Percentiles rank a stretch among this genome's conserved stretches.
These are phyloP conservation scores for Echites panduratus DNA, from an alignment of 257 asterid species.

Conservation along the genomic window DNA sequence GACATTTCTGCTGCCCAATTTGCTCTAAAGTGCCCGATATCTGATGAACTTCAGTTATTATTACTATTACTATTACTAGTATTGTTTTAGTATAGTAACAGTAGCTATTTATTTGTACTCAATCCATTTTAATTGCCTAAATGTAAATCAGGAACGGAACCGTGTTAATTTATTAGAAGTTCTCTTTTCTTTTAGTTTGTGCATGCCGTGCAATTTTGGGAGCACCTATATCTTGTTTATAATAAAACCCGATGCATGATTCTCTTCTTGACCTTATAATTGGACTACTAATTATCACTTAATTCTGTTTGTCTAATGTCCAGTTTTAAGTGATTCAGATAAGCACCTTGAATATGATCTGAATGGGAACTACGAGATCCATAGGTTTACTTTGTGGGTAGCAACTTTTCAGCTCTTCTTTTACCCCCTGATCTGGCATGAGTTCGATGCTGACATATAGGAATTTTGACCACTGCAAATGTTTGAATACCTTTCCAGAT, in stretches of 20 bases:
- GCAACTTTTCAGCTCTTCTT: slow-evolving; percentile 10
- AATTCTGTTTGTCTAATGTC: slow-evolving; percentile 9
- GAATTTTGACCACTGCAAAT: slow-evolving; percentile 6
- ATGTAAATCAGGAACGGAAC: no score
- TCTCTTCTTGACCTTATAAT: slow-evolving; percentile 7
- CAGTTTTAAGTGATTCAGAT: slow-evolving; percentile 66
- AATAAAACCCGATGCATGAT: background rate
- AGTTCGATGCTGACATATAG: slow-evolving; percentile 17
- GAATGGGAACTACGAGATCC: slow-evolving; percentile 54
- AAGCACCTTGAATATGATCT: slow-evolving; percentile 59
- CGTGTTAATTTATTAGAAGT: no score
- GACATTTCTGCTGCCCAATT: slow-evolving; percentile 6
- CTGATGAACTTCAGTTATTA: background rate
- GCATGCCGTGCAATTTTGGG: background rate
- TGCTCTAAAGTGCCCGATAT: slow-evolving; percentile 7
- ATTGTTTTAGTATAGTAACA: no score
- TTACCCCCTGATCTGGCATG: background rate
- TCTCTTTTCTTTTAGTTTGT: background rate
- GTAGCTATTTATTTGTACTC: no score
- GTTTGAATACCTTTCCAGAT: slow-evolving; percentile 62
- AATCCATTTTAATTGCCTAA: no score
- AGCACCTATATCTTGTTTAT: background rate
- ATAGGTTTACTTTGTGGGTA: slow-evolving; percentile 56
- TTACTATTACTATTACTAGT: no score
- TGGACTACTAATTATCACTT: slow-evolving; percentile 15